These are phyloP conservation scores for Exsudoporus frostii DNA, from an alignment of 768 basidiomycete species.

Conservation along the genomic window DNA sequence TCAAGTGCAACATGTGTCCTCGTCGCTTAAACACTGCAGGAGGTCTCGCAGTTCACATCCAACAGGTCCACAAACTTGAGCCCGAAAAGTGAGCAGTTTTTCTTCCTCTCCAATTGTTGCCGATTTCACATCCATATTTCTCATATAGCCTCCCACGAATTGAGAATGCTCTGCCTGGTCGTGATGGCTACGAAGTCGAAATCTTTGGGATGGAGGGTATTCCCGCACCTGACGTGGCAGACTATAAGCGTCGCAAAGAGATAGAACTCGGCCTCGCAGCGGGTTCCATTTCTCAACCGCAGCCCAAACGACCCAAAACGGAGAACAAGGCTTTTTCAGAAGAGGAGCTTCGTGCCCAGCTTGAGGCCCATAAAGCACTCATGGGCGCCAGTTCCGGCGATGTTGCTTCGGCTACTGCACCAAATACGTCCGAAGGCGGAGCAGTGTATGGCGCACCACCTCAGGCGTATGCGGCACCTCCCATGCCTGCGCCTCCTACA, in stretches of 20 bases:
- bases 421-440: conserved; percentile 38
- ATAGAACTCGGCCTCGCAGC: conserved; percentile 85
- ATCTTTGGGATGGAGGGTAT: conserved; percentile 99
- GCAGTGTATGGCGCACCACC: conserved; percentile 74
- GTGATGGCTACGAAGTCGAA: conserved; percentile 97
- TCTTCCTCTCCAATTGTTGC: not conserved
- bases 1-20: conserved; percentile 96
- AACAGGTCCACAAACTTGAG: conserved; percentile 99
- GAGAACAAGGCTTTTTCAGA: conserved; percentile 78
- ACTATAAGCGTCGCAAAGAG: conserved; percentile 94
- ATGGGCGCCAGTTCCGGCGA: conserved; percentile 64
- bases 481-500: conserved; percentile 31
- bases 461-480: conserved; percentile 57
- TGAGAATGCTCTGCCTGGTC: conserved; percentile 92
- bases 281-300: conserved; percentile 78
- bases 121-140: conserved; percentile 11
- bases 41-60: conserved; percentile 95
- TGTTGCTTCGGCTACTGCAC: conserved; percentile 30
- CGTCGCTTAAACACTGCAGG: conserved; percentile 95
- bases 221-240: conserved; percentile 88
- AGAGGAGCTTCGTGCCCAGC: conserved; percentile 79
- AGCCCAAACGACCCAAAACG: conserved; percentile 74
- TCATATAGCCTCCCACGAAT: conserved; percentile 70
- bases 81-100: conserved; percentile 57
- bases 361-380: conserved; percentile 86